These are phyloP conservation scores for Articulospora tetracladia DNA, from an alignment of 495 filamentous ascomycete species.

Conservation along the genomic window DNA sequence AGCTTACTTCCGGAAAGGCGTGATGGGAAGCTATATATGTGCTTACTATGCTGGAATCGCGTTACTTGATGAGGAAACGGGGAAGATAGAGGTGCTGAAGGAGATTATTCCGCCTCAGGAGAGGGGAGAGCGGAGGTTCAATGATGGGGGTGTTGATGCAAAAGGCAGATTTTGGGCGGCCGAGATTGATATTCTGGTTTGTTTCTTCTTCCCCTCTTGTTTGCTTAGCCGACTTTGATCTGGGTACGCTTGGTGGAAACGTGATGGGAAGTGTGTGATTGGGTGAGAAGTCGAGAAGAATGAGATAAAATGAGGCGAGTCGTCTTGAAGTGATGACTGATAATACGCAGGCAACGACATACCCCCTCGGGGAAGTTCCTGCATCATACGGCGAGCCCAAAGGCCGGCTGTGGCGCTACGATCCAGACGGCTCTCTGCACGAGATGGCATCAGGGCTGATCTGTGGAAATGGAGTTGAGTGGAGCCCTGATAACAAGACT, in stretches of 20 bases:
- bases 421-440: constrained; percentile 29
- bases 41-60: constrained; percentile 14
- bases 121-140: constrained; percentile 12
- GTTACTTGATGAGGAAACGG: constrained; percentile 18
- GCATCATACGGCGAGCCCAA: constrained; percentile 6
- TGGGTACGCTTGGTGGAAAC: too few species aligned
- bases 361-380: constrained; percentile 3
- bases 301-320: too few species aligned
- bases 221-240: too few species aligned
- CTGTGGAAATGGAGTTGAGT: constrained; percentile 32
- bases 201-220: not conserved
- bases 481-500: constrained; percentile 33
- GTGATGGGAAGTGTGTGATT: too few species aligned
- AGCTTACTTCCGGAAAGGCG: not conserved
- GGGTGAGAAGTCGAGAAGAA: too few species aligned
- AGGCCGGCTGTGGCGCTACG: constrained; percentile 31
- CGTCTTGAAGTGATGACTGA: not conserved
- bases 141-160: constrained; percentile 19
- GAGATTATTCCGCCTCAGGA: constrained; percentile 9
- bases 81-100: constrained; percentile 14
- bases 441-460: constrained; percentile 26
- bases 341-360: constrained; percentile 1
- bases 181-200: constrained; percentile 14
- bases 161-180: constrained; percentile 17
- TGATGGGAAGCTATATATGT: constrained; percentile 16